Evolutionary conservation across 2,329 filamentous ascomycete genomes (phyloP).

Genomic region (Cladobotryum mycophilum): DNA sequence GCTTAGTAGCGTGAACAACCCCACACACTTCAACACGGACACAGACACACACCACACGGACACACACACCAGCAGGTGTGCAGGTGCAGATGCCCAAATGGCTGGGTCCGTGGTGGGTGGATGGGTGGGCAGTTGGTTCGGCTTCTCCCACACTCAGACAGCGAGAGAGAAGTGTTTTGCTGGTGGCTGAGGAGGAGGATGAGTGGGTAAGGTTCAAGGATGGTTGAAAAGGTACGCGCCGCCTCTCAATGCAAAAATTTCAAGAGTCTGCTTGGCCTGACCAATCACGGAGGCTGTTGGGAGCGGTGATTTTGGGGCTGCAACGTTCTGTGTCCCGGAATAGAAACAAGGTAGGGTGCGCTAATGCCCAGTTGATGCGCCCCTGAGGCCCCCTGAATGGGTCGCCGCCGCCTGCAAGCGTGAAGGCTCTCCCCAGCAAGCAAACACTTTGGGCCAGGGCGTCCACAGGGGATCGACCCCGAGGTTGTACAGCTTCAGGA

Average conservation of each 20-base stretch:
- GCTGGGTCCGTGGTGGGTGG: slow-evolving; percentile 2
- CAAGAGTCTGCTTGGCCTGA: not conserved
- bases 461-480: too few relatives aligned
- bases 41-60: too few relatives aligned
- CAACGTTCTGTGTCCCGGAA: slow-evolving; percentile 11
- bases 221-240: slow-evolving; percentile 12
- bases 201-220: slow-evolving; percentile 1
- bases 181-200: slow-evolving; percentile 6
- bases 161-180: not conserved
- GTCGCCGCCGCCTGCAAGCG: not conserved
- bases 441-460: not conserved
- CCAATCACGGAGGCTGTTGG: slow-evolving; percentile 8
- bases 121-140: not conserved
- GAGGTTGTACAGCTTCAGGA: too few relatives aligned
- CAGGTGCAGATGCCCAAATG: slow-evolving; percentile 1
- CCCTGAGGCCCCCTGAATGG: not conserved
- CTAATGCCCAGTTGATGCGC: not conserved
- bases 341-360: not conserved
- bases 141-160: not conserved
- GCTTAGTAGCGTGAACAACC: slow-evolving; percentile 7
- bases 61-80: not conserved
- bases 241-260: slow-evolving; percentile 1
- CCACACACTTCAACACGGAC: not conserved
- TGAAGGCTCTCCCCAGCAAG: not conserved
- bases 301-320: slow-evolving; percentile 6